phyloP scores from a whole-genome alignment of 176 grass and related monocot genomes.

The Oropetium thomaeum region DNA sequence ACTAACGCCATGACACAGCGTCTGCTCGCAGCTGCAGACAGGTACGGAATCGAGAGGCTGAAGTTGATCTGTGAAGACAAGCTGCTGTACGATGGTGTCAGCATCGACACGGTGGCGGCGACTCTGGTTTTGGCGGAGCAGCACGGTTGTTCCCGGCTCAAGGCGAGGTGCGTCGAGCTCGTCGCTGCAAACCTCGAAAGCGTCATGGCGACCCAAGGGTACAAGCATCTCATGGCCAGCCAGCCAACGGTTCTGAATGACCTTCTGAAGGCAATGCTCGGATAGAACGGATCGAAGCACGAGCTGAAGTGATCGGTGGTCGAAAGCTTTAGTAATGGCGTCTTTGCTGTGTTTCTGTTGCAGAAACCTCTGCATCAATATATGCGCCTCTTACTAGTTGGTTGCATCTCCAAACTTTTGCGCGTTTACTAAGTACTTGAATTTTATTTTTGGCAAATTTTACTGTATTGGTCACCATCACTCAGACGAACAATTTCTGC shows the following conservation, averaged over 20 bases:
- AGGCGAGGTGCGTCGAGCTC: constrained; percentile 42
- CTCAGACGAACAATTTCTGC: no score
- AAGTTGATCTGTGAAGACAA: constrained; percentile 39
- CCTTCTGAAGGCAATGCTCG: not conserved
- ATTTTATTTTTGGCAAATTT: no score
- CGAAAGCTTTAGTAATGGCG: not conserved
- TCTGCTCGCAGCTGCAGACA: constrained; percentile 41
- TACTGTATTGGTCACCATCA: no score
- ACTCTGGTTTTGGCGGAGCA: constrained; percentile 49
- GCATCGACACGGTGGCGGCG: constrained; percentile 23
- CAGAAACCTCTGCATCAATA: not conserved
- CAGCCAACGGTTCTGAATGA: not conserved
- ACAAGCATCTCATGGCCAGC: constrained; percentile 7
- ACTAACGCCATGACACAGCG: constrained; percentile 14
- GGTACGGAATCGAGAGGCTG: constrained; percentile 47
- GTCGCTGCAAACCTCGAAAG: constrained; percentile 33
- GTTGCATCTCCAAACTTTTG: not conserved
- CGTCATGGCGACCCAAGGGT: not conserved
- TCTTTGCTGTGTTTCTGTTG: not conserved
- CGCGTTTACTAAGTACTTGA: not conserved
- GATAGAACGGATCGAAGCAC: not conserved
- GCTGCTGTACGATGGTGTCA: constrained; percentile 25
- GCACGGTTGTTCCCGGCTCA: constrained; percentile 45
- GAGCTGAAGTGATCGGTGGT: not conserved
- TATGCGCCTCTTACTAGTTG: not conserved